Base-by-base conservation (phyloP, 2,329 filamentous ascomycete genomes). In the Trichoderma hamatum region DNA sequence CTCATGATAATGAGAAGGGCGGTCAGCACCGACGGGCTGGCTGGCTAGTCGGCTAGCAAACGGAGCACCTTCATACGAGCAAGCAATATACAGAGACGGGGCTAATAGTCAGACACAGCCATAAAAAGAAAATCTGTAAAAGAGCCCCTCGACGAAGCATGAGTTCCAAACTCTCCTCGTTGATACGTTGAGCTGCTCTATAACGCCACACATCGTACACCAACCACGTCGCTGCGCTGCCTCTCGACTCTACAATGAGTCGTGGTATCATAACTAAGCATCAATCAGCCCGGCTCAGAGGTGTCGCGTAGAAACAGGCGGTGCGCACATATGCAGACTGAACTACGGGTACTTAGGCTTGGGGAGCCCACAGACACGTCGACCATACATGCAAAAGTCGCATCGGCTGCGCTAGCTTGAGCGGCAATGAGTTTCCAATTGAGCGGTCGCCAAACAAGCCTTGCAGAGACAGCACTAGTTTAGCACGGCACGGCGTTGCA, bases 401-500 rank as follows among this genome's bases (percentile, higher is more conserved):
- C 61, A 69, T 69, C 55, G 62, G 60, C 54, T 46, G 63, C 67
- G 56, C 67, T 69, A 69, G 67, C 43, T 46, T 32, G 71, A 71
- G 69, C 69, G 71, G 71, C 69, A 69, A 68, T 56, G 72, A 43
- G 68, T 59, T 72, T 68, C 70, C 72, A 71, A 68, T 69, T 66
- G 64, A 72, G 67, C 69, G 70, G 71, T 71, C 70, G 65, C 68
- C 63, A 60, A 55, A 68, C 55, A 55, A 66, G 62, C 59, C 63
- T 68, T 49, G 43, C 43, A 69, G 61, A 34, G 21, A 46, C 61
- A 32, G 34, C 43, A 36, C 67, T 60, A 69, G 32, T 65, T 54
- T 65, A 54, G 67, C 67, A 64, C 46, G 55, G 67, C 59, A 60
- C 65, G 43, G 61, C 60, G 67, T 65, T 65, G 55, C 67, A 65